A percentile compares a stretch with the other conserved stretches of the same genome.
Evolutionary conservation across 2,329 filamentous ascomycete genomes (phyloP).

Genomic region (Corynespora cassiicola): DNA sequence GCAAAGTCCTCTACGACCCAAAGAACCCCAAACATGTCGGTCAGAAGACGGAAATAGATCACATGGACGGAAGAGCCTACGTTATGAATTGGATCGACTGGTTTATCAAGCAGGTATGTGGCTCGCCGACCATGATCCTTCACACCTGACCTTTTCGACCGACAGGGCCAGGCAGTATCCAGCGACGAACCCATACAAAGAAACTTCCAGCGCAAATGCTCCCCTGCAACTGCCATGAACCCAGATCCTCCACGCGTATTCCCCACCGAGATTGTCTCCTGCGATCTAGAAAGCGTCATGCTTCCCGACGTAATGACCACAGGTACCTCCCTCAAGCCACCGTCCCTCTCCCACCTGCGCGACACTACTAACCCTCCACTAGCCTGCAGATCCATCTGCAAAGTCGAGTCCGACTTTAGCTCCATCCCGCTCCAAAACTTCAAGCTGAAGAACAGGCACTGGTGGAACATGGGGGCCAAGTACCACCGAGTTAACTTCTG

Average conservation of each 20-base stretch:
- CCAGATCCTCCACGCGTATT: slow-evolving; percentile 24
- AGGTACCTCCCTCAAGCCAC: slow-evolving; percentile 5
- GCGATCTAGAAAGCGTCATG: slow-evolving; percentile 19
- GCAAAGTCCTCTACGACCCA: slow-evolving; percentile 25
- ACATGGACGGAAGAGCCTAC: slow-evolving; percentile 21
- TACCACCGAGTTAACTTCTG: slow-evolving; percentile 25
- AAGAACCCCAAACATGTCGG: slow-evolving; percentile 18
- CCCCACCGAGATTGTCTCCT: slow-evolving; percentile 25
- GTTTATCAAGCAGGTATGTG: slow-evolving; percentile 25
- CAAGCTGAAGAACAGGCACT: slow-evolving; percentile 30
- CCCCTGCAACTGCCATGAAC: slow-evolving; percentile 16
- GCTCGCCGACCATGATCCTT: background rate
- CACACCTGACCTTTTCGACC: background rate
- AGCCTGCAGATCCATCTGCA: slow-evolving; percentile 25
- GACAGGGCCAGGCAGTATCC: slow-evolving; percentile 25
- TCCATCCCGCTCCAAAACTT: slow-evolving; percentile 16
- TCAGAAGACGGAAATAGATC: slow-evolving; percentile 16
- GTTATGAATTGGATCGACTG: slow-evolving; percentile 24
- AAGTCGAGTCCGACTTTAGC: slow-evolving; percentile 25
- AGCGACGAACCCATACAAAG: slow-evolving; percentile 23
- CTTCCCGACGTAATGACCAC: slow-evolving; percentile 17
- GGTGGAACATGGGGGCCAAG: slow-evolving; percentile 24
- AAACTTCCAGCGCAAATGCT: slow-evolving; percentile 28
- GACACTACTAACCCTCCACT: slow-evolving; percentile 3
- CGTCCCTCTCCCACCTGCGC: background rate